Percentiles rank a stretch among this genome's conserved stretches.
Evolutionary conservation across 2,329 filamentous ascomycete species (phyloP).

Genomic region (Aureobasidium sp.): DNA sequence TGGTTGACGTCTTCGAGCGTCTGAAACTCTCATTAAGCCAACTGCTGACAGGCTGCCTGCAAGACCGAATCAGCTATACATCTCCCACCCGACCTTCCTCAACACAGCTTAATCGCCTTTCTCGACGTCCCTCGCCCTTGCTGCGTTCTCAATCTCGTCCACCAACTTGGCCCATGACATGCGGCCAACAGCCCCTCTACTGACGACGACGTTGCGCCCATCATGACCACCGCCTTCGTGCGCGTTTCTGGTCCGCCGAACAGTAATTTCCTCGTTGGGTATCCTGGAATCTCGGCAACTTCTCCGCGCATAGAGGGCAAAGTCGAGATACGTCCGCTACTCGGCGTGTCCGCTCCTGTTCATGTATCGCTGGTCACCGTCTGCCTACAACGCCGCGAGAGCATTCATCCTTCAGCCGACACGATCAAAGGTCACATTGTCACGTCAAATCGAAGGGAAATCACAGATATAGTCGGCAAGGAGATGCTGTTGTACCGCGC

Average conservation of each 20-base stretch:
- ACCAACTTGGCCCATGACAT: conserved; percentile 1
- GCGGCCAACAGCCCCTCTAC: conserved; percentile 3
- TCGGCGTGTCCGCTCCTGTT: conserved; percentile 81
- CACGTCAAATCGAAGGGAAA: conserved; percentile 73
- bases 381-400: conserved; percentile 85
- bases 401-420: conserved; percentile 92
- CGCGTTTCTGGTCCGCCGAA: conserved; percentile 96
- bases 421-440: conserved; percentile 88
- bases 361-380: conserved; percentile 89
- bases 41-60: background rate
- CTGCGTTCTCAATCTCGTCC: background rate
- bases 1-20: background rate
- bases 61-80: background rate
- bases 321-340: conserved; percentile 85
- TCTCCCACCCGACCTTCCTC: background rate
- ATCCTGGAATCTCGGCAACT: conserved; percentile 95
- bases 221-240: conserved; percentile 62
- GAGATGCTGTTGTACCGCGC: conserved; percentile 90
- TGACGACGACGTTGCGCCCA: conserved; percentile 17
- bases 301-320: conserved; percentile 96
- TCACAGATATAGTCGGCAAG: conserved; percentile 87
- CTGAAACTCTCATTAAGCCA: background rate
- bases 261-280: conserved; percentile 92
- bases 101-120: background rate
- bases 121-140: background rate